Evolutionary conservation across 345 rosid species (phyloP).

Genomic region (Arabis alpina): DNA sequence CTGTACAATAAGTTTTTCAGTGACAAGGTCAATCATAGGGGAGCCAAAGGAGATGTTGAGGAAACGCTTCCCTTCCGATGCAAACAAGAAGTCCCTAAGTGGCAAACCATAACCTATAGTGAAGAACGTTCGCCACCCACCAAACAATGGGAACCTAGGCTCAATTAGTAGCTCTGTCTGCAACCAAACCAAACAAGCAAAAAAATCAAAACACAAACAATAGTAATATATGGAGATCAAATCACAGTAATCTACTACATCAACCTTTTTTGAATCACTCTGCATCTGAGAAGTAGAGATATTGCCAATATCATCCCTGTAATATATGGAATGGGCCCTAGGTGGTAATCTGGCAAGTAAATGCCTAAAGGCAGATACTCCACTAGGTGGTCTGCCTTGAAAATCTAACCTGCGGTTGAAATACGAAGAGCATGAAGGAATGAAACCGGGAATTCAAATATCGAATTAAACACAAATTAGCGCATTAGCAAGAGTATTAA

Average conservation of each 20-base stretch:
- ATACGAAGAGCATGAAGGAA: constrained; percentile 17
- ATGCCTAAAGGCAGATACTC: constrained; percentile 75
- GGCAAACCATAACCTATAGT: constrained; percentile 96
- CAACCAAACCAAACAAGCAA: constrained; percentile 39
- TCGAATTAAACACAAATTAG: neutral
- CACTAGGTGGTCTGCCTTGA: constrained; percentile 75
- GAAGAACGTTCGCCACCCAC: constrained; percentile 96
- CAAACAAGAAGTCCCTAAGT: constrained; percentile 77
- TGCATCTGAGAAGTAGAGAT: constrained; percentile 90
- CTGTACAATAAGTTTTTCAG: constrained; percentile 81
- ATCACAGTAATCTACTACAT: neutral
- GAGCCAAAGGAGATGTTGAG: constrained; percentile 75
- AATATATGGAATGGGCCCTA: constrained; percentile 88
- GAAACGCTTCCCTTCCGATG: constrained; percentile 76
- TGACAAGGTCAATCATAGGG: constrained; percentile 72
- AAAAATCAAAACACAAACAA: constrained; percentile 39
- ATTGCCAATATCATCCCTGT: constrained; percentile 96
- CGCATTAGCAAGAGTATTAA: constrained; percentile 7
- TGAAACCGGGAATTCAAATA: constrained; percentile 10
- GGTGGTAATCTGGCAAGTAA: constrained; percentile 89
- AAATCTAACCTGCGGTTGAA: constrained; percentile 54
- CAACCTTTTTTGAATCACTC: constrained; percentile 86
- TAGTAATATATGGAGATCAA: neutral
- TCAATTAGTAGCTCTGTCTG: constrained; percentile 88
- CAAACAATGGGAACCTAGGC: constrained; percentile 95